Evolutionary conservation across 2,329 filamentous ascomycete genomes (phyloP).

Genomic region (Trichophyton schoenleinii): DNA sequence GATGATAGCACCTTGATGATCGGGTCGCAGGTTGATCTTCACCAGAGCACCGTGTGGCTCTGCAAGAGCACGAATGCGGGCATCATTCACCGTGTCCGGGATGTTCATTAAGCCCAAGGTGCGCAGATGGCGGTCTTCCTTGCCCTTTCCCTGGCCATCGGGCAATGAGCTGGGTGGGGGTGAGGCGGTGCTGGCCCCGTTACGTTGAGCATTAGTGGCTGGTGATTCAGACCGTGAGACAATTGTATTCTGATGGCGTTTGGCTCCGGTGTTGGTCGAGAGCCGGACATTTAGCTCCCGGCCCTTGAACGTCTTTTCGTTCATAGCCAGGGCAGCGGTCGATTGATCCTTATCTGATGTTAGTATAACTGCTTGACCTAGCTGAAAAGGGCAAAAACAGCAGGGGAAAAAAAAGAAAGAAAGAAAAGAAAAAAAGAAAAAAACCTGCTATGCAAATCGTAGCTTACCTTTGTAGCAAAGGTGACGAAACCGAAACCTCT

Average conservation of each 20-base stretch:
- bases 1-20: constrained; percentile 73
- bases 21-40: constrained; percentile 66
- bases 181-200: constrained; percentile 16
- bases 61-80: constrained; percentile 61
- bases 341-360: constrained; percentile 43
- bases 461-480: constrained; percentile 50
- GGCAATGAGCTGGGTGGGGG: constrained; percentile 22
- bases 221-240: constrained; percentile 28
- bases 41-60: constrained; percentile 58
- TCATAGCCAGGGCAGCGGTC: constrained; percentile 52
- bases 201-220: constrained; percentile 20
- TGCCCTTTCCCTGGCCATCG: constrained; percentile 25
- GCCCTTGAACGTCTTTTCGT: constrained; percentile 57
- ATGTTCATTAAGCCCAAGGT: constrained; percentile 74
- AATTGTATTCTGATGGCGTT: constrained; percentile 35
- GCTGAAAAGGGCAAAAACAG: neutral
- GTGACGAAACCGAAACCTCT: constrained; percentile 72
- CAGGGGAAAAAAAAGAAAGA: neutral
- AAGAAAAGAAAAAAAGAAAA: neutral
- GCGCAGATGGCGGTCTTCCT: constrained; percentile 43
- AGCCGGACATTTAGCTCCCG: constrained; percentile 56
- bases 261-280: constrained; percentile 32
- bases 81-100: constrained; percentile 84
- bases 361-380: constrained; percentile 6
- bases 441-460: neutral